Evolutionary conservation across 345 rosid genomes (phyloP), one percentile per base, ranked within the genome.

Genomic region (Odontarrhena argentea): DNA sequence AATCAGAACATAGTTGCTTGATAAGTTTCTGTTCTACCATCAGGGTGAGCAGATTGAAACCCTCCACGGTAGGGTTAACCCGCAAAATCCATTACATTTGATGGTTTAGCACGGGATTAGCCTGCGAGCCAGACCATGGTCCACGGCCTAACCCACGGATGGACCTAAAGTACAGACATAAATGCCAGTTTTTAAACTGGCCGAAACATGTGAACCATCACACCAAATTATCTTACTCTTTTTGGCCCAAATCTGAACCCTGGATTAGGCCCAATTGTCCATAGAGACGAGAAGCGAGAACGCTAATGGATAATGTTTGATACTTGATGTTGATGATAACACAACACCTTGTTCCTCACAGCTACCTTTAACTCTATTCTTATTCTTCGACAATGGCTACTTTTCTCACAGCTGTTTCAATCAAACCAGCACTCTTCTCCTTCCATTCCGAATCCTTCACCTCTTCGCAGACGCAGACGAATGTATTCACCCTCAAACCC

Each of bases 341-440:
- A 34, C 24, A 43, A n/a, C 54, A 28, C 58, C 55, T 12, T 18
- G 22, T 18, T 18, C 22, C 22, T 18, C 22, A 18, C 51, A 6
- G 1, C 61, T 26, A 48, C 41, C 3, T 57, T 30, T 11, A 22
- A 18, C 15, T 8, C 32, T 49, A 55, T 35, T n/a, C 4, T 12
- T 26, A 12, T 52, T 58, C 68, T 67, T 40, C 38, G 5, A 26
- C 40, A 46, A 74, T 74, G 74, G 74, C 77, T 15, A 60, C 77
- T 61, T 60, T 68, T 41, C 64, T 68, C 3, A 74, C 74, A 32
- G 44, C 58, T 32, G 40, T 61, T 40, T 67, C 77, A 38, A 32
- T 68, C 40, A 74, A 67, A 67, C 65, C 77, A 2, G 12, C 59
- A 9, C 2, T 68, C 54, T 61, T 61, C 65, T 38, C 77, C 1